Percentiles rank a stretch among this genome's conserved stretches.
phyloP scores from a whole-genome alignment of 192 early-diverging fungal species.

The Coemansia biformis region DNA sequence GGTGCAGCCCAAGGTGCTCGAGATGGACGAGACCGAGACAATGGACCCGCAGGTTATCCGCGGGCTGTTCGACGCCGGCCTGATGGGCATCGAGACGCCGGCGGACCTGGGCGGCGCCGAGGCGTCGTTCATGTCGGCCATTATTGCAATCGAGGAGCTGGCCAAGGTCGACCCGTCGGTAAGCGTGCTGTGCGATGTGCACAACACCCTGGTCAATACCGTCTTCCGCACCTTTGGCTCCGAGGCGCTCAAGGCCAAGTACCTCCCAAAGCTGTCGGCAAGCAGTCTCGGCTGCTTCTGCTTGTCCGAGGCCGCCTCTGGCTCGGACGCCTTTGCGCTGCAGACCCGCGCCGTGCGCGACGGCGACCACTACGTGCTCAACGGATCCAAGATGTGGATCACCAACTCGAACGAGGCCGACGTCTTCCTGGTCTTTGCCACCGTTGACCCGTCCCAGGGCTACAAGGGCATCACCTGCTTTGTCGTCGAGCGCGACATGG shows the following conservation, averaged over 20 bases:
- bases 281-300: slow-evolving; percentile 90
- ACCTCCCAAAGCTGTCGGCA: slow-evolving; percentile 76
- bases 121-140: slow-evolving; percentile 77
- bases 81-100: slow-evolving; percentile 92
- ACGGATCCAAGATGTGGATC: slow-evolving; percentile 91
- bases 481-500: slow-evolving; percentile 88
- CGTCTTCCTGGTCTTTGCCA: slow-evolving; percentile 97
- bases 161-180: slow-evolving; percentile 94
- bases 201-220: slow-evolving; percentile 97
- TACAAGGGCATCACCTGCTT: slow-evolving; percentile 99
- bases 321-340: slow-evolving; percentile 91
- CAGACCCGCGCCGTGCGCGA: slow-evolving; percentile 78
- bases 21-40: slow-evolving; percentile 90
- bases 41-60: slow-evolving; percentile 74
- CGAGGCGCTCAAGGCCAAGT: slow-evolving; percentile 70
- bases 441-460: slow-evolving; percentile 85
- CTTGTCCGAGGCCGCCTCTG: slow-evolving; percentile 87
- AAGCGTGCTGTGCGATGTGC: slow-evolving; percentile 87
- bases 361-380: slow-evolving; percentile 85
- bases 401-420: slow-evolving; percentile 94
- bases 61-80: slow-evolving; percentile 84
- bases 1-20: slow-evolving; percentile 74
- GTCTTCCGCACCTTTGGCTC: slow-evolving; percentile 79
- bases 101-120: slow-evolving; percentile 75
- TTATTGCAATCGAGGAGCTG: slow-evolving; percentile 85